These are phyloP conservation scores for Wallemia mellicola DNA, from an alignment of 1,284 basidiomycete genomes.

Conservation along the genomic window DNA sequence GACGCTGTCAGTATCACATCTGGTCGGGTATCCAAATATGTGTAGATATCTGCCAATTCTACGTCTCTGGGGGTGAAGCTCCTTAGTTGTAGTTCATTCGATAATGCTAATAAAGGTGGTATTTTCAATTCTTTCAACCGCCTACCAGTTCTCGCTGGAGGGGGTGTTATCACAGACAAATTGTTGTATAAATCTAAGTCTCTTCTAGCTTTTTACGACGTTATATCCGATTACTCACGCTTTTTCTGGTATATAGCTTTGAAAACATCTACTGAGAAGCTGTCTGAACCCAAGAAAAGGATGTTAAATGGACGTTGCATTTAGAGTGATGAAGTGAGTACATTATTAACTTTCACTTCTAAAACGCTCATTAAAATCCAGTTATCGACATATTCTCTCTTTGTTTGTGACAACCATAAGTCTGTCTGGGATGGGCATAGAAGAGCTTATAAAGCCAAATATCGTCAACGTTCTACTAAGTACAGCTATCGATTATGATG, in stretches of 20 bases:
- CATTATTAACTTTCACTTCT: no score
- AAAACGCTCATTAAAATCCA: no score
- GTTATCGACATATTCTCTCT: no score
- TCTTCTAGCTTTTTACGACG: background rate
- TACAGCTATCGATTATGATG: no score
- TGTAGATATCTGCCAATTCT: conserved; percentile 17
- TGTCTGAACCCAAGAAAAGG: conserved; percentile 39
- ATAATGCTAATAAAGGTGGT: conserved; percentile 17
- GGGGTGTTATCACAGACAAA: conserved; percentile 29
- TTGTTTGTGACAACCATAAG: no score
- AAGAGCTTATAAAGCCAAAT: no score
- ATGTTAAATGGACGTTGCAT: conserved; percentile 19
- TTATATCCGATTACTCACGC: conserved; percentile 16
- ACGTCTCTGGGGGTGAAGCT: conserved; percentile 17
- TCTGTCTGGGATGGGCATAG: no score
- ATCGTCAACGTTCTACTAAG: no score
- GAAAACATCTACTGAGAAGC: conserved; percentile 34
- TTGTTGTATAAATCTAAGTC: conserved; percentile 28
- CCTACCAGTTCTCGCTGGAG: conserved; percentile 25
- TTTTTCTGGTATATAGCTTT: conserved; percentile 22
- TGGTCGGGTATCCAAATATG: conserved; percentile 13
- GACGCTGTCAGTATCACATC: conserved; percentile 63
- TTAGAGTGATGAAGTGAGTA: no score
- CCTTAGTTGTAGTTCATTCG: background rate
- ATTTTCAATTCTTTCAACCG: conserved; percentile 23